Evolutionary conservation across 257 asterid genomes (phyloP), one percentile per base, ranked within the genome.

Genomic region (Pogostemon cablin): DNA sequence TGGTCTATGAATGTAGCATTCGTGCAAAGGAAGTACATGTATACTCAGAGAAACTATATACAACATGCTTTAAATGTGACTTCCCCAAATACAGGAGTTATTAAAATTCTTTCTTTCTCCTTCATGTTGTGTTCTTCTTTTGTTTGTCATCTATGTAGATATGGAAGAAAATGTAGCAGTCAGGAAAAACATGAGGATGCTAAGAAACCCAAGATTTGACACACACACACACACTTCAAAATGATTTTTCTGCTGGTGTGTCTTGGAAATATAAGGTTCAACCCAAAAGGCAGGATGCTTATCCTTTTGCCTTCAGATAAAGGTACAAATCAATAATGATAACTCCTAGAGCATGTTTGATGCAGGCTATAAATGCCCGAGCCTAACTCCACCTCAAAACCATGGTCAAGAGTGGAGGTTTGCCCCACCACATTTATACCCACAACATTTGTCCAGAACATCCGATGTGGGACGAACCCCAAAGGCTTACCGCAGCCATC

Each of bases 201-300:
- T 50, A 49, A 66, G 5, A 38, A 49, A 67, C 25, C 62, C 38
- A 67, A 67, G 62, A 38, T 67, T 61, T 61, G 32, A 25, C 32
- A 25, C 32, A 25, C 17, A 15, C 17, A 15, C 17, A 15, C 32
- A 25, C 32, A 25, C 32, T 52, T 34, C 2, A 38, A 52, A 52
- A 52, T 52, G 35, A 15, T 11, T 67, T 38, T 12, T 67, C 49
- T 37, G 48, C 37, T n/a, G 35, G 11, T 48, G 37, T 49, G 20
- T 52, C 39, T 17, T 52, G 11, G 34, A 37, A 67, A 52, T 9
- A 41, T 54, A 32, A 32, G 6, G 44, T 4, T 56, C 42, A 53
- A 35, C 59, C 46, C 57, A 65, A 4, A 40, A 7, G 12, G 15
- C n/a, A 47, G 44, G 68, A 41, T 46, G 46, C 68, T 68, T 63